Evolutionary conservation across 768 basidiomycete genomes (phyloP), one percentile per base, ranked within the genome.

Genomic region (Tremella mesenterica): DNA sequence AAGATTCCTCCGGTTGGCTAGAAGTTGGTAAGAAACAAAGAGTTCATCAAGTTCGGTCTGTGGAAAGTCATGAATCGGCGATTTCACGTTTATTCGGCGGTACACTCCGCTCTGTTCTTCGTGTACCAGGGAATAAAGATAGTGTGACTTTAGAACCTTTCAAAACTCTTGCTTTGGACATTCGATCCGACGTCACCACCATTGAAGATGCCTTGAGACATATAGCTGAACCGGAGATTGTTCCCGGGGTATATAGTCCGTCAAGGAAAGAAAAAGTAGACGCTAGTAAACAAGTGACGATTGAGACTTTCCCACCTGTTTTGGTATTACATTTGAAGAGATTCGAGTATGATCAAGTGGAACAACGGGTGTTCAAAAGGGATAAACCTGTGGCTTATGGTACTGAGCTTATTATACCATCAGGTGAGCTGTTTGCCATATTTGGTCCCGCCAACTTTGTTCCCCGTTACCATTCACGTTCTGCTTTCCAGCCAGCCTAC

Each of bases 71-170:
- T 2, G 90, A 95, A 60, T 87, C 88, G 2, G 85, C 91, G 0
- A 86, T 99, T 48, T 87, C 88, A 0, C 78, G 85, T 23, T 86
- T 99, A 54, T 99, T 99, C 63, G 89, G 91, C 26, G 91, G 93
- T 29, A 88, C 87, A 67, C 85, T 91, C 74, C 82, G 90, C 18
- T 86, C 87, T 21, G 84, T 87, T 1, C 76, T 96, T 2, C 81
- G 81, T 34, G 83, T 83, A 6, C 88, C 88, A 0, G 82, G 85
- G 13, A 84, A 84, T 59, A 78, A 78, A 60, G 92, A 96, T 66
- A 86, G 85, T 1, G 84, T 87, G 23, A 81, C 88, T 23, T 79
- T 92, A 14, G 92, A 96, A 72, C 91, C 91, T 50, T 96, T 91
- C 84, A 81, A 89, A 55, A 83, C 86, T 6, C 72, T 99, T 16